Conservation (phyloP, 768 basidiomycete species). For the Mrakia gelida region DNA sequence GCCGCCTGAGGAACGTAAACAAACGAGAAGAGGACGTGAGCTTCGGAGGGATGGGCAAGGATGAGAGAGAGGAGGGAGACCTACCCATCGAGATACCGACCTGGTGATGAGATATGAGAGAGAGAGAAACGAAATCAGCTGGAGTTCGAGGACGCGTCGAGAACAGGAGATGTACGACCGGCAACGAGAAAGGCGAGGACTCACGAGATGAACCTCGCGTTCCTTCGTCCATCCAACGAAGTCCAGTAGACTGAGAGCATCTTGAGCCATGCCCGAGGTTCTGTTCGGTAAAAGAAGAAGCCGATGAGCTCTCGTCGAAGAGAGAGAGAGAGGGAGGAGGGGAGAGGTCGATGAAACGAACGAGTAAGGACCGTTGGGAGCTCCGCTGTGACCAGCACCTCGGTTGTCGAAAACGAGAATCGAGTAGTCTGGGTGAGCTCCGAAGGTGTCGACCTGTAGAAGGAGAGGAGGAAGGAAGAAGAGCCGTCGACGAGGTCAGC, state of each 20-base stretch:
- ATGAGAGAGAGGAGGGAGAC: background rate
- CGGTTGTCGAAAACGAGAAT: slow-evolving; percentile 77
- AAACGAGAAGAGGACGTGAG: slow-evolving; percentile 1
- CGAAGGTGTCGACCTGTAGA: slow-evolving; percentile 69
- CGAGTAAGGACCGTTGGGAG: slow-evolving; percentile 73
- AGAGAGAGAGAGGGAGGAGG: slow-evolving; percentile 19
- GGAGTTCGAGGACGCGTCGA: background rate
- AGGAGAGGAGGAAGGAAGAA: slow-evolving; percentile 54
- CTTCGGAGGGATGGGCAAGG: background rate
- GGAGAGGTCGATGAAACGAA: slow-evolving; percentile 44
- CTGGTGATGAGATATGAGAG: background rate
- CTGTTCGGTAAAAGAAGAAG: slow-evolving; percentile 45
- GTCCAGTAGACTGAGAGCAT: slow-evolving; percentile 62
- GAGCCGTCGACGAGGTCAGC: slow-evolving; percentile 19
- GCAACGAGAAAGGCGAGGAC: slow-evolving; percentile 49
- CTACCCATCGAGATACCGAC: slow-evolving; percentile 30
- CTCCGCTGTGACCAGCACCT: slow-evolving; percentile 70
- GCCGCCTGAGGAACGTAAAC: background rate
- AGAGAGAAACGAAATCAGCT: background rate
- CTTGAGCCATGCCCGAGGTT: slow-evolving; percentile 73
- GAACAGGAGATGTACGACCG: background rate
- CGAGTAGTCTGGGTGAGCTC: slow-evolving; percentile 52
- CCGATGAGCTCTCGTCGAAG: too few species aligned
- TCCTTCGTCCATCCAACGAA: slow-evolving; percentile 65
- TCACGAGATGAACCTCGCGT: slow-evolving; percentile 64